Evolutionary conservation across 129 eudicot species (phyloP).

Genomic region (Heracleum sosnowskyi): DNA sequence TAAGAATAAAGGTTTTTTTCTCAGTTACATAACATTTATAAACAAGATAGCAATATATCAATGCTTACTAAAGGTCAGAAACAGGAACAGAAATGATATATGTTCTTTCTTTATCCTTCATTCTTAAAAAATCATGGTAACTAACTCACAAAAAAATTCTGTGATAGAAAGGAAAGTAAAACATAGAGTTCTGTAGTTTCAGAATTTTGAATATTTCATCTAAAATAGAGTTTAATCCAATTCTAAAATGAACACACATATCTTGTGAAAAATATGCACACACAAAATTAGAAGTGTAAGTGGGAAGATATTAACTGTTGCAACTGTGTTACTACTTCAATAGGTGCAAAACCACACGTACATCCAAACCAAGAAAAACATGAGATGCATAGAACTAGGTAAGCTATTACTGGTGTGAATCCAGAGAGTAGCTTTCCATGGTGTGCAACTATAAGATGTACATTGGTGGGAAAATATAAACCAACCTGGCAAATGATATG

Average conservation of each 20-base stretch:
- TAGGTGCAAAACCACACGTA: not conserved
- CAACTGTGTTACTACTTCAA: too few species aligned
- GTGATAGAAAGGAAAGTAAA: not conserved
- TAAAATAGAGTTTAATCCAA: not conserved
- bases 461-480: not conserved
- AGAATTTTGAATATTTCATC: not conserved
- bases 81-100: not conserved
- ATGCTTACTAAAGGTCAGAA: not conserved
- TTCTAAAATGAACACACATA: not conserved
- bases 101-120: not conserved
- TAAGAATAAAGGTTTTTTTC: not conserved
- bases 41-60: not conserved
- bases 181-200: not conserved
- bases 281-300: not conserved
- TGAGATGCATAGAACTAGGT: not conserved
- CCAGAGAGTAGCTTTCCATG: not conserved
- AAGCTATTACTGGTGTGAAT: not conserved
- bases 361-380: not conserved
- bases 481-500: not conserved
- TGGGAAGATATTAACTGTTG: not conserved
- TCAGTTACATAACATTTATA: not conserved
- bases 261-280: not conserved
- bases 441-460: not conserved
- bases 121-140: not conserved
- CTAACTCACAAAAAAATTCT: not conserved